Base-by-base conservation (phyloP, 2,329 filamentous ascomycete species). In the Mycosphaerella sp. region DNA sequence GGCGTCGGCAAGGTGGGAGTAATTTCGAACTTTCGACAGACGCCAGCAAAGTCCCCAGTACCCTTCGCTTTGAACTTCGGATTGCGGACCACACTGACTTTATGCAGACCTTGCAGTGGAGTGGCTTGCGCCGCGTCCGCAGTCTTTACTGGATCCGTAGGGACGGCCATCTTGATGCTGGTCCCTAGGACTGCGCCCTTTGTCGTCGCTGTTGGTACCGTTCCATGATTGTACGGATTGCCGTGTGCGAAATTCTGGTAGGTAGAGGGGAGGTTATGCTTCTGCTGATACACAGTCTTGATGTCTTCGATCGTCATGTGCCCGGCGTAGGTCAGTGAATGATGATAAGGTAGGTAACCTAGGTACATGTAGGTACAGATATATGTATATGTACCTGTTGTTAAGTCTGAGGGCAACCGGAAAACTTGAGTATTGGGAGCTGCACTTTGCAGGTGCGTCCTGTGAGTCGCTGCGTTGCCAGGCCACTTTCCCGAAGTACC, bases 21-120 rank as follows among this genome's bases (percentile, higher is more conserved):
- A 47, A 62, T 58, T 4, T 59, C 57, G 46, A 57, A 67, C 45
- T 67, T 67, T 34, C 59, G 53, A 32, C 64, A 52, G 6, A 65
- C 54, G 26, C 59, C 57, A 9, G 59, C 60, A 8, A 64, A 53
- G 23, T 59, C 60, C 26, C 62, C 62, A n/a, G 54, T 14, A 12
- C 62, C 60, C 23, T 46, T 51, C 17, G 54, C 57, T 8, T 47
- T 40, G 51, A 61, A 66, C 26, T 63, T 59, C 10, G 60, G 52
- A 45, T 67, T 67, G 49, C 63, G 59, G 42, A 65, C 54, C 21
- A 64, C 59, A 44, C 60, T 60, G 43, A 67, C 53, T 38, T 59
- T 62, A 21, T 60, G 57, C 5, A 65, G 55, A n/a, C 58, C 58
- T 36, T 57, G 48, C 23, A 56, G 39, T 38, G 48, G 48, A 17